These are phyloP conservation scores for Melianthus villosus DNA, from an alignment of 441 rosid genomes.

Conservation along the genomic window DNA sequence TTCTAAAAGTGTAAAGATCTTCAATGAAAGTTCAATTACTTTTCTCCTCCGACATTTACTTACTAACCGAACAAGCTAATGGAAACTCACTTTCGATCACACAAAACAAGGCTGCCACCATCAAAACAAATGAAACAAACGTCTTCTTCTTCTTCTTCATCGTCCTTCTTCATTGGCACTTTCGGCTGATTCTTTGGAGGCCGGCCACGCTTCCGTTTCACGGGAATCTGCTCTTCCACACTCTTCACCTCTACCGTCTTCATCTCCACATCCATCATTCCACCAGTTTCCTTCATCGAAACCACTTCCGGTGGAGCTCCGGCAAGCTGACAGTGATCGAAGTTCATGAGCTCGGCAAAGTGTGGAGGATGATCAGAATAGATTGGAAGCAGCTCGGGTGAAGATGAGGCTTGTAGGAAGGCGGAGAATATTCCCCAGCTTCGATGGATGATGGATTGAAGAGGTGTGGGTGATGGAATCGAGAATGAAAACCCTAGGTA, in stretches of 20 bases:
- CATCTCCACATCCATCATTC: conserved; percentile 15
- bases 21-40: background rate
- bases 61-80: conserved; percentile 1
- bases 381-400: background rate
- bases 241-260: conserved; percentile 9
- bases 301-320: conserved; percentile 7
- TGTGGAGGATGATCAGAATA: background rate
- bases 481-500: conserved; percentile 39
- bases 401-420: background rate
- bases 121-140: conserved; percentile 98
- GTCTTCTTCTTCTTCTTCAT: conserved; percentile 49
- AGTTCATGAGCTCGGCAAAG: conserved; percentile 18
- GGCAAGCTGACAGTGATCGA: conserved; percentile 43
- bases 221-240: conserved; percentile 16
- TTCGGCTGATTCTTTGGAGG: conserved; percentile 41
- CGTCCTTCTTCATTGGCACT: conserved; percentile 20
- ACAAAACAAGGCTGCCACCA: conserved; percentile 93
- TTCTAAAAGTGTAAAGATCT: background rate
- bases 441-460: background rate
- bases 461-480: background rate
- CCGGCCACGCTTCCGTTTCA: conserved; percentile 67
- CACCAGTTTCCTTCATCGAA: conserved; percentile 5
- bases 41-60: conserved; percentile 1
- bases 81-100: conserved; percentile 80
- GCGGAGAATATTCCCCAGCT: background rate